Evolutionary conservation across 495 filamentous ascomycete genomes (phyloP), one percentile per base, ranked within the genome.

Genomic region (Penicillium canescens): DNA sequence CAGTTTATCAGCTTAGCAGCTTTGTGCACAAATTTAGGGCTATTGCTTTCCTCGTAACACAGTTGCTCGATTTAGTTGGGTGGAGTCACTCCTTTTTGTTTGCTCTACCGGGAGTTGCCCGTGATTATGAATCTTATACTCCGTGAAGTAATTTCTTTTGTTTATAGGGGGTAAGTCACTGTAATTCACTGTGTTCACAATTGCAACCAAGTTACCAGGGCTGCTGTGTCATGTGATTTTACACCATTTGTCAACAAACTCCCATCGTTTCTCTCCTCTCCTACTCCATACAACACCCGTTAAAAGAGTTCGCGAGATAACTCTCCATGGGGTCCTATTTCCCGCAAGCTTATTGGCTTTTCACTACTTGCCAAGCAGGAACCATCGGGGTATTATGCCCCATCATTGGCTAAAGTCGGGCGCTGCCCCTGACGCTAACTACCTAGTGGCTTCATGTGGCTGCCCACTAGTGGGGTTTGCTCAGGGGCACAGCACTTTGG

Each of bases 331-430:
- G 7, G 6, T 18, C 49, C 35, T 13, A 59, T 36, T 40, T 41
- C 20, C 39, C 5, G 36, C 48, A 50, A 52, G 57, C 42, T 62
- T 59, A 59, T 62, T 62, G 51, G 59, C 40, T 31, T 52, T 8
- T 20, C 21, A 46, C 47, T 42, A 46, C 56, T 24, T 38, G 62
- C 62, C 56, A 65, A 65, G 62, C 56, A 66, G 34, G 62, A 66
- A 66, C 62, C 56, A 50, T 52, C 56, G 62, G 60, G 62, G 55
- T 53, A 52, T 14, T 7, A 0, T 8, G 5, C 11, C 6, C 12
- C 14, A 45, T 43, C 4, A 62, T 59, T 65, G 59, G 59, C 6
- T 20, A 10, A 23, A 34, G 13, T 6, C 9, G 6, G 6, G 16
- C 9, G 20, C 21, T 57, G 42, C 56, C 59, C 62, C 62, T 63